These are phyloP conservation scores for Rhodomyrtus tomentosa DNA, from an alignment of 345 rosid genomes.

Conservation along the genomic window DNA sequence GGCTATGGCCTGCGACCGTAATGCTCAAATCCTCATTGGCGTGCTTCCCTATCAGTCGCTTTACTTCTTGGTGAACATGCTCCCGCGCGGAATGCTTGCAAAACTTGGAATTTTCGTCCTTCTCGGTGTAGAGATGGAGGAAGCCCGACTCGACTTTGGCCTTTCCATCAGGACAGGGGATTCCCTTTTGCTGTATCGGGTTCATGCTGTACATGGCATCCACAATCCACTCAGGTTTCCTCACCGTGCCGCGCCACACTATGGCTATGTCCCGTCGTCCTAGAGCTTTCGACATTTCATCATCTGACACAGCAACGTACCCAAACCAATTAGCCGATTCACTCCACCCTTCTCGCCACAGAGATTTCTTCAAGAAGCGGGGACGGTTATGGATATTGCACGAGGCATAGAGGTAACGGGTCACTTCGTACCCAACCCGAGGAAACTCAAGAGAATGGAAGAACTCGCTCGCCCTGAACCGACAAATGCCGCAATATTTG, in stretches of 20 bases:
- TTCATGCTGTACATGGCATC: slow-evolving; percentile 8
- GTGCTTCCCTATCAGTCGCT: neutral
- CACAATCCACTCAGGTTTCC: slow-evolving; percentile 13
- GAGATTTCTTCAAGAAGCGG: slow-evolving; percentile 6
- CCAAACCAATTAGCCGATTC: slow-evolving; percentile 20
- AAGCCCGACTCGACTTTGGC: slow-evolving; percentile 15
- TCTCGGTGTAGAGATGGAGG: slow-evolving; percentile 10
- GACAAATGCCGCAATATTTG: slow-evolving; percentile 2
- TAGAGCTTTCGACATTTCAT: slow-evolving; percentile 3
- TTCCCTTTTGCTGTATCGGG: neutral
- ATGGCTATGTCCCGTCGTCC: slow-evolving; percentile 14
- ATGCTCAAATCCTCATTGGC: slow-evolving; percentile 13
- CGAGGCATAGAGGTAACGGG: slow-evolving; percentile 12
- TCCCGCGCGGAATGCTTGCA: slow-evolving; percentile 8
- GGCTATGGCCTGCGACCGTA: slow-evolving; percentile 17
- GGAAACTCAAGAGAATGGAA: slow-evolving; percentile 1
- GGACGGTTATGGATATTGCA: slow-evolving; percentile 4
- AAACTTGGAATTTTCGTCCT: neutral
- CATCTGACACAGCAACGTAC: slow-evolving; percentile 8
- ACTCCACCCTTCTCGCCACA: slow-evolving; percentile 5
- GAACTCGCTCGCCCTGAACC: neutral
- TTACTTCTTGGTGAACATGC: slow-evolving; percentile 5
- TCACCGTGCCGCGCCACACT: slow-evolving; percentile 15
- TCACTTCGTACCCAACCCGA: slow-evolving; percentile 6
- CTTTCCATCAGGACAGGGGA: slow-evolving; percentile 4